Evolutionary conservation across 148 eudicot genomes (phyloP).

Genomic region (Rhododendron williamsianum): DNA sequence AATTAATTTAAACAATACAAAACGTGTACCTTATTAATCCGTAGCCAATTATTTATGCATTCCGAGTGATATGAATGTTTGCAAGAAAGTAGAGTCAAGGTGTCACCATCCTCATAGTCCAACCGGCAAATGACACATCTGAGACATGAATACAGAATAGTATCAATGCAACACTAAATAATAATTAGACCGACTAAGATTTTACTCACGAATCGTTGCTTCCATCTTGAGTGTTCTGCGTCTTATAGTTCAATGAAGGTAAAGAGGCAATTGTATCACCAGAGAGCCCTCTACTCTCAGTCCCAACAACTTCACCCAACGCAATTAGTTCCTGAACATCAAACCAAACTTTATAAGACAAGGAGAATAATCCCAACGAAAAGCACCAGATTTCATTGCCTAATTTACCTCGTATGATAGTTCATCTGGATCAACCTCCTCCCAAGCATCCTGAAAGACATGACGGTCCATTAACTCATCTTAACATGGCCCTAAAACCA

Average conservation of each 20-base stretch:
- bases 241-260: slow-evolving; percentile 66
- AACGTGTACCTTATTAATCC: slow-evolving; percentile 71
- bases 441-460: slow-evolving; percentile 78
- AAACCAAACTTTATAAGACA: slow-evolving; percentile 15
- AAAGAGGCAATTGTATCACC: slow-evolving; percentile 80
- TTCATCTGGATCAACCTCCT: slow-evolving; percentile 95
- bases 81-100: slow-evolving; percentile 77
- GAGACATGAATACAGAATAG: slow-evolving; percentile 23
- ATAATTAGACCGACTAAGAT: neutral
- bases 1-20: neutral
- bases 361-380: neutral
- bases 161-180: neutral
- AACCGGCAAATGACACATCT: slow-evolving; percentile 95
- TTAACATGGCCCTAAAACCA: neutral
- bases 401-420: slow-evolving; percentile 77
- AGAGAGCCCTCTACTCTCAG: slow-evolving; percentile 91
- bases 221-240: slow-evolving; percentile 46
- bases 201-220: slow-evolving; percentile 64
- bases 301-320: slow-evolving; percentile 89
- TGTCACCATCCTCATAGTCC: slow-evolving; percentile 87
- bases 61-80: slow-evolving; percentile 86
- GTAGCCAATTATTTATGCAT: slow-evolving; percentile 85
- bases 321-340: slow-evolving; percentile 63
- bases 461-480: neutral
- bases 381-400: slow-evolving; percentile 7